Percentiles rank a stretch among this genome's conserved stretches.
Evolutionary conservation across 176 grass and related monocot species (phyloP).

Genomic region (Tillandsia fasciculata): DNA sequence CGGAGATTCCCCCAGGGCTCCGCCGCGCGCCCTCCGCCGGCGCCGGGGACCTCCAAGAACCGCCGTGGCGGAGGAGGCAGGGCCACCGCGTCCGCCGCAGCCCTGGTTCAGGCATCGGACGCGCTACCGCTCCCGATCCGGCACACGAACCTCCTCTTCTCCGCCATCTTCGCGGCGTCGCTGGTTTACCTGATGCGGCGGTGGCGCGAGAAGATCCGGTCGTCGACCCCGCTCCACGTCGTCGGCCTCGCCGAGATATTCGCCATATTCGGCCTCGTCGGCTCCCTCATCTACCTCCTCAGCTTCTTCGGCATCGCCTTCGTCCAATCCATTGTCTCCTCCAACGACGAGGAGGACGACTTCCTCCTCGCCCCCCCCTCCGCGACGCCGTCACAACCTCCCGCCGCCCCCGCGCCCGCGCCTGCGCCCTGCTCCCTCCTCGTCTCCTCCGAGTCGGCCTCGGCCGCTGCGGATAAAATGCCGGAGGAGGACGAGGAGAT

Average conservation of each 20-base stretch:
- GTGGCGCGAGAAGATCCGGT: slow-evolving; percentile 71
- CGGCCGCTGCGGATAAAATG: slow-evolving; percentile 31
- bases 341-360: slow-evolving; percentile 56
- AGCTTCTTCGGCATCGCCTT: slow-evolving; percentile 80
- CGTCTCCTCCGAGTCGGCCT: slow-evolving; percentile 26
- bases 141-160: slow-evolving; percentile 62
- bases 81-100: neutral
- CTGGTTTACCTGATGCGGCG: slow-evolving; percentile 71
- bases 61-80: neutral
- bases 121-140: slow-evolving; percentile 61
- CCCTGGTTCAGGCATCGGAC: slow-evolving; percentile 59
- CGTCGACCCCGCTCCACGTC: slow-evolving; percentile 55
- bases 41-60: slow-evolving; percentile 1
- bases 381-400: neutral
- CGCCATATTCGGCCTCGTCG: slow-evolving; percentile 64
- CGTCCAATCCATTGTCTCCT: slow-evolving; percentile 67
- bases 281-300: slow-evolving; percentile 68
- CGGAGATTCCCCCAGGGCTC: slow-evolving; percentile 15
- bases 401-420: neutral
- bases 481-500: slow-evolving; percentile 84
- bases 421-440: slow-evolving; percentile 18
- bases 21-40: neutral
- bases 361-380: neutral
- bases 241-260: slow-evolving; percentile 56
- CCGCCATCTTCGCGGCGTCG: slow-evolving; percentile 44